These are phyloP conservation scores for Ophiostoma fasciatum DNA, from an alignment of 2,329 filamentous ascomycete genomes.

Conservation along the genomic window DNA sequence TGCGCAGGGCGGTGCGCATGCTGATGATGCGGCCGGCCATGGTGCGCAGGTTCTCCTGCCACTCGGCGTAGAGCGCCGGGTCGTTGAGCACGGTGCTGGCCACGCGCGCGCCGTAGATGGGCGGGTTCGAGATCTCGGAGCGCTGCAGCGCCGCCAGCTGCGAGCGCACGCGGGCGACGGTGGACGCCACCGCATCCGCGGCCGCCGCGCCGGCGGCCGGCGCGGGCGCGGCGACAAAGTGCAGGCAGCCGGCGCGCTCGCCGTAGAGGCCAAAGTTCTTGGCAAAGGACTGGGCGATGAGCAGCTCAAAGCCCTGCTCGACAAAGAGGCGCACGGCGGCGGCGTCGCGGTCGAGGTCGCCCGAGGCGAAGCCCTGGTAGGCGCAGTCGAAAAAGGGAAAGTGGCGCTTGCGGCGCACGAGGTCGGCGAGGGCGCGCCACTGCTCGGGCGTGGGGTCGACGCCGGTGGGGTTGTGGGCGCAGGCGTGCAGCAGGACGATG, in stretches of 20 bases:
- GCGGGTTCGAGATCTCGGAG: constrained; percentile 95
- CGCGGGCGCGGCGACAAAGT: too few relatives aligned
- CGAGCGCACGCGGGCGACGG: constrained; percentile 76
- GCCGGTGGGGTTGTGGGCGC: constrained; percentile 95
- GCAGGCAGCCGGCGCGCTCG: constrained; percentile 94
- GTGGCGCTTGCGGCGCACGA: constrained; percentile 74
- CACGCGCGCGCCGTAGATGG: constrained; percentile 89
- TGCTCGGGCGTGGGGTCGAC: constrained; percentile 85
- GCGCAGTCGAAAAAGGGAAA: constrained; percentile 99
- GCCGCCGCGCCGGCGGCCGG: too few relatives aligned
- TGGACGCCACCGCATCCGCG: too few relatives aligned
- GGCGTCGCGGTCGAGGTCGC: constrained; percentile 81
- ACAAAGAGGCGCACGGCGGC: constrained; percentile 91
- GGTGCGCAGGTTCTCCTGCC: constrained; percentile 90
- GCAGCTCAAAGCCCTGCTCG: constrained; percentile 76
- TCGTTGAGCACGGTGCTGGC: constrained; percentile 86
- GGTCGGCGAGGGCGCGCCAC: constrained; percentile 80
- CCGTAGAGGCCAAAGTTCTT: constrained; percentile 99
- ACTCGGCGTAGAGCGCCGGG: constrained; percentile 73
- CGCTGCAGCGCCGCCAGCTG: constrained; percentile 98
- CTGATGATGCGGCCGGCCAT: constrained; percentile 99
- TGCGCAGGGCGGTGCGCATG: constrained; percentile 89
- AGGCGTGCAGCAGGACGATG: constrained; percentile 89
- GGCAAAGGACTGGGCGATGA: constrained; percentile 85
- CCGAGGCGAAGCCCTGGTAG: constrained; percentile 95